Evolutionary conservation across 352 stramenopile genomes (phyloP), one percentile per base, ranked within the genome.

Genomic region (Halophytophthora polymorphica): DNA sequence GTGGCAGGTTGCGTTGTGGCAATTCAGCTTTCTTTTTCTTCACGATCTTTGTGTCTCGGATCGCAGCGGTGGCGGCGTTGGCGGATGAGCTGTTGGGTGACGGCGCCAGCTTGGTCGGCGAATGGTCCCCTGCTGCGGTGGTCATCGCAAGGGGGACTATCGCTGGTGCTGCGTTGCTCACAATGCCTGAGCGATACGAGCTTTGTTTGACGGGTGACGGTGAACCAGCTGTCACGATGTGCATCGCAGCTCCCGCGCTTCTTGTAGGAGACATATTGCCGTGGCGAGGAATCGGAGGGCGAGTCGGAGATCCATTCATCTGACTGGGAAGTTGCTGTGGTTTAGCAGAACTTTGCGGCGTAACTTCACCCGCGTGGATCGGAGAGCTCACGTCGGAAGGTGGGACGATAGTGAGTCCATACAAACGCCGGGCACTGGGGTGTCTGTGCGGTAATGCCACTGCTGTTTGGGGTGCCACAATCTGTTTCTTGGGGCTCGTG

Each of bases 1-100:
- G 82, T 7, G 82, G 82, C 39, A 92, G 43, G 42, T 89, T 90
- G 46, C 72, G 64, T 22, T 85, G 76, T n/a, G 82, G 82, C 1
- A 92, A 61, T 49, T 89, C 74, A 0, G 79, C 82, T 50, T 72
- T 80, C 50, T 92, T 90, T 66, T 90, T 92, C 50, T 92, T 92
- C 0, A 92, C 82, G 3, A 92, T 56, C 38, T 78, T 92, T 0
- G 78, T 90, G 45, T 92, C 82, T 10, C 78, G 82, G 50, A 92
- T 92, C 11, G 45, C 42, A 18, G 64, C 53, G 12, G 40, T 54
- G 8, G 35, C 43, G 31, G 54, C 34, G 10, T 34, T 21, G 40
- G 56, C 39, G 19, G 47, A 38, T 22, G 54, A 45, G 29, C 39
- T 45, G 35, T 23, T 55, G 0, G 53, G 39, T 2, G 54, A 61